Evolutionary conservation across 2,329 filamentous ascomycete species (phyloP).

Genomic region (Penicillium sp.): DNA sequence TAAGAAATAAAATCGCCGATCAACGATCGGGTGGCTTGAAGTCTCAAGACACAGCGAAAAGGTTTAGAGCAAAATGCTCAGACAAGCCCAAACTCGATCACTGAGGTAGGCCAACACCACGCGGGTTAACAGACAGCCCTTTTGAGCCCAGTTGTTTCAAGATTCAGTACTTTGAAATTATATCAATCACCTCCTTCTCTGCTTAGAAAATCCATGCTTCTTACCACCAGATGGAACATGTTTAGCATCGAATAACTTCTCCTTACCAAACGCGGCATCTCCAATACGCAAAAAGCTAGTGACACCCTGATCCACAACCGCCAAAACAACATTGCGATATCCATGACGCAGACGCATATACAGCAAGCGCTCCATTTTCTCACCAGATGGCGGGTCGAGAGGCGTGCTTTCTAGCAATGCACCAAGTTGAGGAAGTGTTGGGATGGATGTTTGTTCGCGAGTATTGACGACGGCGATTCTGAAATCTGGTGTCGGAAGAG

Average conservation of each 20-base stretch:
- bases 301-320: conserved; percentile 85
- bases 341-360: conserved; percentile 83
- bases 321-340: conserved; percentile 78
- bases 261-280: conserved; percentile 76
- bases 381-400: conserved; percentile 58
- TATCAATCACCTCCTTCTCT: conserved; percentile 33
- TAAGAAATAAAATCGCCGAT: background rate
- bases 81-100: background rate
- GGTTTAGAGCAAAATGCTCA: background rate
- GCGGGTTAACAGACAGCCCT: background rate
- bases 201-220: conserved; percentile 26
- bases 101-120: background rate
- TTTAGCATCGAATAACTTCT: conserved; percentile 64
- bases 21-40: background rate
- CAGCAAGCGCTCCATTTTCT: conserved; percentile 54
- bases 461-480: conserved; percentile 80
- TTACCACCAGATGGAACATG: conserved; percentile 31
- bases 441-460: conserved; percentile 64
- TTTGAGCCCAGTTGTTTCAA: background rate
- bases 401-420: conserved; percentile 73
- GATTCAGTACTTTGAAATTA: no score
- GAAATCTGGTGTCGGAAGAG: conserved; percentile 77
- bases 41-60: background rate
- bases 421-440: conserved; percentile 70
- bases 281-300: conserved; percentile 82